phyloP scores from a whole-genome alignment of 2,329 filamentous ascomycete species.

The Bisporella sp. region DNA sequence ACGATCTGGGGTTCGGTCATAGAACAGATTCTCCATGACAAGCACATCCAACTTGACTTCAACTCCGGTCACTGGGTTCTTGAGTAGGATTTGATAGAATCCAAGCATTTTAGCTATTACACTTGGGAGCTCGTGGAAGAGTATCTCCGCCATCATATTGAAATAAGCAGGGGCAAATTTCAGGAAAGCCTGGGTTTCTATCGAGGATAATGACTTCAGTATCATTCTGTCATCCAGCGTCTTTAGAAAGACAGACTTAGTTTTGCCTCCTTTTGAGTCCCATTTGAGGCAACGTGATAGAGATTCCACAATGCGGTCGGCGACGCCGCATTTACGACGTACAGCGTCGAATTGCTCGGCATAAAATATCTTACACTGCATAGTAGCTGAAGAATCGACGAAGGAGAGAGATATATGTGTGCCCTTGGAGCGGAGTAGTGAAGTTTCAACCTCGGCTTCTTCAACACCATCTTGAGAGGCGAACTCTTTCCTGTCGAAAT shows the following conservation, averaged over 20 bases:
- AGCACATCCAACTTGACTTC: conserved; percentile 94
- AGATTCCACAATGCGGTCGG: conserved; percentile 91
- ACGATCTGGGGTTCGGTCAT: conserved; percentile 82
- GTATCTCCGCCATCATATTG: conserved; percentile 88
- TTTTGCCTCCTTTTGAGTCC: conserved; percentile 97
- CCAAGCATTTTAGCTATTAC: conserved; percentile 99
- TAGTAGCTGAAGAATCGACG: conserved; percentile 84
- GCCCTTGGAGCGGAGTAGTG: conserved; percentile 74
- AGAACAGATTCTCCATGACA: conserved; percentile 97
- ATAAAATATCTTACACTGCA: conserved; percentile 98
- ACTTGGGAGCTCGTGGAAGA: conserved; percentile 91
- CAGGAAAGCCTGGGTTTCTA: conserved; percentile 90
- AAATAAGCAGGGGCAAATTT: conserved; percentile 97
- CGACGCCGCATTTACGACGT: conserved; percentile 83
- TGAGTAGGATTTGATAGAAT: conserved; percentile 95
- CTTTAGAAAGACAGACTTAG: conserved; percentile 94
- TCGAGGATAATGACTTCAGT: conserved; percentile 68
- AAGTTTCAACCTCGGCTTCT: conserved; percentile 76
- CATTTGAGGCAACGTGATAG: conserved; percentile 93
- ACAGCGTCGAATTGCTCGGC: conserved; percentile 97
- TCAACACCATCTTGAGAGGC: conserved; percentile 32
- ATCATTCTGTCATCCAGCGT: conserved; percentile 92
- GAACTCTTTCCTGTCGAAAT: conserved; percentile 8
- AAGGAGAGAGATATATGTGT: conserved; percentile 97
- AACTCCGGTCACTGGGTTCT: conserved; percentile 82